These are phyloP conservation scores for Penicillium waksmanii DNA, from an alignment of 495 filamentous ascomycete species.

Conservation along the genomic window DNA sequence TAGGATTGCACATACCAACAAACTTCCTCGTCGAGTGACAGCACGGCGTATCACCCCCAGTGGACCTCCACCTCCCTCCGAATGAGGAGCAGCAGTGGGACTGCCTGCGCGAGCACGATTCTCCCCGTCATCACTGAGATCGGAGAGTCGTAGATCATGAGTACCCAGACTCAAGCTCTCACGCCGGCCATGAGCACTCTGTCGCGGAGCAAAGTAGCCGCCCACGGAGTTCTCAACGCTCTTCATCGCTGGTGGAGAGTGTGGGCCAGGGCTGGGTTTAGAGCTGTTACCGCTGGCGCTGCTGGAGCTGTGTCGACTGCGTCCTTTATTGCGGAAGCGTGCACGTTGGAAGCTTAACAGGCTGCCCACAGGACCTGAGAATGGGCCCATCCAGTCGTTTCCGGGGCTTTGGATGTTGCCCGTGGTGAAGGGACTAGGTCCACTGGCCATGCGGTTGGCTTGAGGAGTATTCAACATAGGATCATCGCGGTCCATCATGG, in stretches of 20 bases:
- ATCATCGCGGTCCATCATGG: constrained; percentile 81
- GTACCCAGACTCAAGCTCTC: constrained; percentile 88
- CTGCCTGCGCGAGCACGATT: constrained; percentile 53
- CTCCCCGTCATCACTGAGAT: constrained; percentile 79
- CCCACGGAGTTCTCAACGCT: constrained; percentile 58
- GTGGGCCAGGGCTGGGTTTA: constrained; percentile 66
- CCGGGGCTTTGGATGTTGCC: constrained; percentile 51
- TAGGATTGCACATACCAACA: constrained; percentile 65
- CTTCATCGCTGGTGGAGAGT: constrained; percentile 66
- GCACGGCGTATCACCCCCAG: constrained; percentile 60
- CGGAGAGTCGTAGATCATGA: constrained; percentile 82
- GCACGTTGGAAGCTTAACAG: constrained; percentile 77
- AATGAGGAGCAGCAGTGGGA: constrained; percentile 40
- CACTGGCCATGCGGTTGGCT: constrained; percentile 41
- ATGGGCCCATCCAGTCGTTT: constrained; percentile 60
- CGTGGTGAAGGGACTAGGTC: constrained; percentile 52
- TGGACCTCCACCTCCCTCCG: constrained; percentile 40
- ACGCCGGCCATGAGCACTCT: constrained; percentile 61
- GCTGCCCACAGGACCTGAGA: constrained; percentile 68
- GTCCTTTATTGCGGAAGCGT: constrained; percentile 56
- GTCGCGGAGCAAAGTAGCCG: constrained; percentile 50
- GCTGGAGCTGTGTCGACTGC: constrained; percentile 68
- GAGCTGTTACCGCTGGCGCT: constrained; percentile 71
- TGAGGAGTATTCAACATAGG: constrained; percentile 65
- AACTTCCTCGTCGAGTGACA: constrained; percentile 84